phyloP scores from a whole-genome alignment of 345 rosid species.

The Cochlearia excelsa region DNA sequence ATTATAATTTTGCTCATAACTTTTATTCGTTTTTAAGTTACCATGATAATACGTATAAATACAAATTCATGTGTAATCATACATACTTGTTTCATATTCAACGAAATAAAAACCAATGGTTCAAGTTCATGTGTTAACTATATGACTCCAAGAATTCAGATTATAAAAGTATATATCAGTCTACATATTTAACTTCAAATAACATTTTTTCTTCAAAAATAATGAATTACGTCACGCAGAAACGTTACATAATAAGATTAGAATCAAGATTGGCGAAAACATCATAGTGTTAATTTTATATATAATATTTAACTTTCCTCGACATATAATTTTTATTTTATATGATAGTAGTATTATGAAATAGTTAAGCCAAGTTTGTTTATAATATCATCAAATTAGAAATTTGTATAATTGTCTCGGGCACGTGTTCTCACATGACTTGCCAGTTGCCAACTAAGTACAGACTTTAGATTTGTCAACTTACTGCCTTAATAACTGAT shows the following conservation, averaged over 20 bases:
- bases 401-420: neutral
- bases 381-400: neutral
- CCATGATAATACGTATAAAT: slow-evolving; percentile 23
- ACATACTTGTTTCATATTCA: slow-evolving; percentile 34
- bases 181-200: too few relatives aligned
- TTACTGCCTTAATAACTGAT: slow-evolving; percentile 22
- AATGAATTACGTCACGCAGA: neutral
- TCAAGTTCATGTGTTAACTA: too few relatives aligned
- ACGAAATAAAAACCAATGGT: slow-evolving; percentile 24
- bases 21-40: slow-evolving; percentile 31
- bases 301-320: too few relatives aligned
- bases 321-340: too few relatives aligned
- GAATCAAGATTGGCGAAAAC: neutral
- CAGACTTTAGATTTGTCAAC: slow-evolving; percentile 28
- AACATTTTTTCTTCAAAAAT: too few relatives aligned
- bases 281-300: neutral
- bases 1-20: slow-evolving; percentile 3
- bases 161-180: too few relatives aligned
- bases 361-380: slow-evolving; percentile 9
- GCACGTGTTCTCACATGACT: slow-evolving; percentile 27
- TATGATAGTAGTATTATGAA: too few relatives aligned
- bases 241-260: too few relatives aligned
- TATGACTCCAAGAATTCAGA: too few relatives aligned
- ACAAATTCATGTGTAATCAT: slow-evolving; percentile 22
- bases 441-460: slow-evolving; percentile 23